phyloP scores from a whole-genome alignment of 257 asterid species.

The Primulina eburnea region DNA sequence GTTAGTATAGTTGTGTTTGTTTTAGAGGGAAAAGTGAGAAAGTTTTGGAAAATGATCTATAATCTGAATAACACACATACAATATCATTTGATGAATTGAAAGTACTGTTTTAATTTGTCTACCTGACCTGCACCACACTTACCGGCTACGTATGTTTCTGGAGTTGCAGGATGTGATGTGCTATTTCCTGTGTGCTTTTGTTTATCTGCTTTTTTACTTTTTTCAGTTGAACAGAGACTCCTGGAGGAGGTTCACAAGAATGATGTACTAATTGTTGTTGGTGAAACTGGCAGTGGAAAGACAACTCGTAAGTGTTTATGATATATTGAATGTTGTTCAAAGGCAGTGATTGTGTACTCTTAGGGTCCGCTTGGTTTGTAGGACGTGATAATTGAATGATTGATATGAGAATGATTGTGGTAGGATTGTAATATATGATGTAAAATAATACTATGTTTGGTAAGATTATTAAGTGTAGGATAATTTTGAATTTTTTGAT shows the following conservation, averaged over 20 bases:
- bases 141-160: neutral
- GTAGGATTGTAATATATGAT: too few species aligned
- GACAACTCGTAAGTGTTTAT: conserved; percentile 81
- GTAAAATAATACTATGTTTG: too few species aligned
- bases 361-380: too few species aligned
- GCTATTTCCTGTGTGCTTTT: neutral
- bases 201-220: conserved; percentile 12
- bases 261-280: conserved; percentile 77
- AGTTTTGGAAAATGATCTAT: neutral
- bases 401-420: too few species aligned
- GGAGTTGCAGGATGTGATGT: neutral
- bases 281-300: conserved; percentile 99
- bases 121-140: neutral
- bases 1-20: too few species aligned
- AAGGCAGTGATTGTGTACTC: conserved; percentile 3
- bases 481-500: too few species aligned
- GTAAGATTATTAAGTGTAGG: too few species aligned
- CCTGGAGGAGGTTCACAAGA: conserved; percentile 74
- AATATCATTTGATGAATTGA: neutral
- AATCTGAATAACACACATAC: neutral
- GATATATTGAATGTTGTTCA: conserved; percentile 4
- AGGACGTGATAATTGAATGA: too few species aligned
- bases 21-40: neutral
- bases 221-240: conserved; percentile 70
- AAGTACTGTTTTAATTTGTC: neutral